A percentile compares a stretch with the other conserved stretches of the same genome.
These are phyloP conservation scores for Pelargonium citronellum DNA, from an alignment of 441 rosid species.

Conservation along the genomic window DNA sequence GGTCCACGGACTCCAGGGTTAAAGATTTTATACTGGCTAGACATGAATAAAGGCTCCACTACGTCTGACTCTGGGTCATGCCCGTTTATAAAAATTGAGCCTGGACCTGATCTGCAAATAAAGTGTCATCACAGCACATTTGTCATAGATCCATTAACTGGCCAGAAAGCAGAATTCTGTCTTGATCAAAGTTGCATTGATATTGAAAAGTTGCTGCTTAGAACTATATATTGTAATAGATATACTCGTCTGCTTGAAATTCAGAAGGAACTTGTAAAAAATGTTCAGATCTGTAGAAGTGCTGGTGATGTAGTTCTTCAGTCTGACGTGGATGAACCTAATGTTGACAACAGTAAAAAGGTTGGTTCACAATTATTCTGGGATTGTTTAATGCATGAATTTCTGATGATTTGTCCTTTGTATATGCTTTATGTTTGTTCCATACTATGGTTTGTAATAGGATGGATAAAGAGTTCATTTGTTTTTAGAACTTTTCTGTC, in stretches of 20 bases:
- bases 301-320: constrained; percentile 64
- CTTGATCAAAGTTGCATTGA: constrained; percentile 84
- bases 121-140: constrained; percentile 73
- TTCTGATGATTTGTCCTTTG: background rate
- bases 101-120: constrained; percentile 76
- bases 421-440: background rate
- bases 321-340: constrained; percentile 45
- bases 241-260: constrained; percentile 90
- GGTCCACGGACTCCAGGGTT: constrained; percentile 75
- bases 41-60: constrained; percentile 52
- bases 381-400: constrained; percentile 15
- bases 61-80: constrained; percentile 45
- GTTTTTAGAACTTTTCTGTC: background rate
- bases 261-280: constrained; percentile 78
- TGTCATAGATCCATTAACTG: constrained; percentile 70
- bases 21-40: constrained; percentile 80
- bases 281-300: constrained; percentile 56
- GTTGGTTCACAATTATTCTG: constrained; percentile 29
- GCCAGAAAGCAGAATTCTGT: constrained; percentile 73
- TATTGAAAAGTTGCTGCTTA: constrained; percentile 75
- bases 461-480: background rate
- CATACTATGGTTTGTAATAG: background rate
- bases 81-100: constrained; percentile 82
- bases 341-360: constrained; percentile 37
- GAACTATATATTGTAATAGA: constrained; percentile 84